These are phyloP conservation scores for Erysimum pusillum DNA, from an alignment of 441 rosid genomes.

Conservation along the genomic window DNA sequence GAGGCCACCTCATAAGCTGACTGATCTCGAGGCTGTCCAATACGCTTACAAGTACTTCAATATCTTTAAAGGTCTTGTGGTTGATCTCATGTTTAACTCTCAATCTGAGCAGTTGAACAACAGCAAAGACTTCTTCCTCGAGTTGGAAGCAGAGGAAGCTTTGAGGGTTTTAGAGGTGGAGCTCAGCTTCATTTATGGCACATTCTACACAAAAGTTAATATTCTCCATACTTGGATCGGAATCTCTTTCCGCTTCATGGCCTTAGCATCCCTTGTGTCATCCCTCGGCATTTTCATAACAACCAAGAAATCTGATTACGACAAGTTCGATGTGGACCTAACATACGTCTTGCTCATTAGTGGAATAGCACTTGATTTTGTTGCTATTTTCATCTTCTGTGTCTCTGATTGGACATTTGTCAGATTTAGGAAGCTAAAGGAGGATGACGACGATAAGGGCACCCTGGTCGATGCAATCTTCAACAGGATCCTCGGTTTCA, in stretches of 20 bases:
- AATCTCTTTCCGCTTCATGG: background rate
- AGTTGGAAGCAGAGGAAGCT: background rate
- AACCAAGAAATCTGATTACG: background rate
- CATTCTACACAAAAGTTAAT: background rate
- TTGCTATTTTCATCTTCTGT: background rate
- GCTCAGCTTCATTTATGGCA: background rate
- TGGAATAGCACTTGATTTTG: background rate
- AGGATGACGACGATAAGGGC: background rate
- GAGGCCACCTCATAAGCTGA: background rate
- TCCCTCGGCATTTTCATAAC: background rate
- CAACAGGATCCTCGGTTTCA: background rate
- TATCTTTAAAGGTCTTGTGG: background rate
- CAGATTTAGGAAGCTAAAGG: background rate
- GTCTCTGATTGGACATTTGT: background rate
- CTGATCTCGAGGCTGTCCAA: background rate
- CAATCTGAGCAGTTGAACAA: background rate
- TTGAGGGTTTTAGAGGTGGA: background rate
- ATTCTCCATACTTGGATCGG: background rate
- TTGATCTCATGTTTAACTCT: background rate
- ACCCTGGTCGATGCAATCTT: background rate
- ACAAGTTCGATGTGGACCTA: background rate
- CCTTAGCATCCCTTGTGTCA: background rate
- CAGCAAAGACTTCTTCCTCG: background rate
- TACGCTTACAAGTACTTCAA: background rate
- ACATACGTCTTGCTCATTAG: background rate